Conservation (phyloP, 75 land plant genomes). For the Pinus taeda region DNA sequence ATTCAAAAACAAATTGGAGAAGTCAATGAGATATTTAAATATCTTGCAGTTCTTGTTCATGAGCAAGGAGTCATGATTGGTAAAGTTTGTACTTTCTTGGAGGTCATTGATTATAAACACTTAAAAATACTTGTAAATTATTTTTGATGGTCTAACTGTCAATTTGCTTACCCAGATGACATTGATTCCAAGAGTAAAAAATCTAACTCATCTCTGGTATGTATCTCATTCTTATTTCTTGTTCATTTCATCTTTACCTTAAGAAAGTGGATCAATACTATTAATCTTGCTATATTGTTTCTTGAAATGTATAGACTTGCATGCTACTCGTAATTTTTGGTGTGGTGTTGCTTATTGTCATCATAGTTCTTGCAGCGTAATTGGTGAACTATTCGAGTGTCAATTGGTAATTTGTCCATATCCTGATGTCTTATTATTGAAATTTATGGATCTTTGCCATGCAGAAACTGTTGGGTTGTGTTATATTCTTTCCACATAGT, state of each 20-base stretch:
- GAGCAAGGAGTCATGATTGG: conserved; percentile 67
- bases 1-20: conserved; percentile 67
- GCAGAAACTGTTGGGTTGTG: too few species aligned
- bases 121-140: neutral
- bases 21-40: conserved; percentile 69
- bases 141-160: neutral
- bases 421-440: too few species aligned
- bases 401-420: too few species aligned
- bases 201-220: conserved; percentile 44
- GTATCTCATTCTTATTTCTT: conserved; percentile 1
- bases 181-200: conserved; percentile 49
- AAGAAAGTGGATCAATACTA: neutral
- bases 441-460: too few species aligned
- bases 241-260: neutral
- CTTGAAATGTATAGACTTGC: conserved; percentile 36
- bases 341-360: conserved; percentile 47
- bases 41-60: conserved; percentile 65
- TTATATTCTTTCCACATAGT: too few species aligned
- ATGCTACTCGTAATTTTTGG: conserved; percentile 56
- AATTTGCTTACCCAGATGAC: conserved; percentile 29
- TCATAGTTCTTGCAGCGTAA: conserved; percentile 40
- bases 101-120: neutral
- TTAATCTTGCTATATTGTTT: neutral
- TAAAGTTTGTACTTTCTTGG: conserved; percentile 7
- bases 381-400: neutral